phyloP scores from a whole-genome alignment of 352 stramenopile species.

The Thalassiosira livingstoniorum region DNA sequence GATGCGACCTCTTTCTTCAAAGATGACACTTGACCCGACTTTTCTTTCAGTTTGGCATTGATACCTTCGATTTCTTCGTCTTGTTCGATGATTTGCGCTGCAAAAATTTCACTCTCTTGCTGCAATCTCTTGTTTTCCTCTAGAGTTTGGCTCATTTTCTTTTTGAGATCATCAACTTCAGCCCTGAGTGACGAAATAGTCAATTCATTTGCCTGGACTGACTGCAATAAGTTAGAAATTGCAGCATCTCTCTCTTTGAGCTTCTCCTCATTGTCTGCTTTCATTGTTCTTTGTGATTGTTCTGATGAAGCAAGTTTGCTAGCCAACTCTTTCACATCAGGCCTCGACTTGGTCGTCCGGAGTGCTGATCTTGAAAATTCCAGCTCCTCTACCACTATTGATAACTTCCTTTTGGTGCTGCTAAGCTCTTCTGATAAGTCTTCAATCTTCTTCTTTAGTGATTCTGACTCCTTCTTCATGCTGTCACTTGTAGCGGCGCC shows the following conservation, averaged over 20 bases:
- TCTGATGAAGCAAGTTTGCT: conserved; percentile 43
- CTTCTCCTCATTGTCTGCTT: conserved; percentile 60
- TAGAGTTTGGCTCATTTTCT: conserved; percentile 56
- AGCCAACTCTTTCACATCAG: conserved; percentile 56
- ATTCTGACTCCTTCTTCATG: conserved; percentile 40
- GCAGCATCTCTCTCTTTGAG: conserved; percentile 62
- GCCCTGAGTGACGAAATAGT: conserved; percentile 28
- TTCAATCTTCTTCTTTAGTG: conserved; percentile 28
- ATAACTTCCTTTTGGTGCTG: conserved; percentile 36
- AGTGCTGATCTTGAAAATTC: conserved; percentile 45
- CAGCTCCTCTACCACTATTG: conserved; percentile 29
- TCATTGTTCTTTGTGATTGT: conserved; percentile 45
- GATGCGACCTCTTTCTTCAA: conserved; percentile 46
- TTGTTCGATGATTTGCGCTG: conserved; percentile 83
- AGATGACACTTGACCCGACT: conserved; percentile 47
- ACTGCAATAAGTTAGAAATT: conserved; percentile 62
- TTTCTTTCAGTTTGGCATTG: conserved; percentile 46
- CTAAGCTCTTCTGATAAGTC: conserved; percentile 45
- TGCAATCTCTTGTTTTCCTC: conserved; percentile 63
- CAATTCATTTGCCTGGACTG: conserved; percentile 44
- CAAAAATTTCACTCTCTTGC: conserved; percentile 84
- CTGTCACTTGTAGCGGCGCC: conserved; percentile 5
- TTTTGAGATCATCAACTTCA: conserved; percentile 66
- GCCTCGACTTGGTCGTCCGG: conserved; percentile 38
- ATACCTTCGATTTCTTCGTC: conserved; percentile 79